Percentiles rank a stretch among this genome's conserved stretches.
Conservation (phyloP, 352 stramenopile genomes). For the Globisporangium rhizosaccharum region DNA sequence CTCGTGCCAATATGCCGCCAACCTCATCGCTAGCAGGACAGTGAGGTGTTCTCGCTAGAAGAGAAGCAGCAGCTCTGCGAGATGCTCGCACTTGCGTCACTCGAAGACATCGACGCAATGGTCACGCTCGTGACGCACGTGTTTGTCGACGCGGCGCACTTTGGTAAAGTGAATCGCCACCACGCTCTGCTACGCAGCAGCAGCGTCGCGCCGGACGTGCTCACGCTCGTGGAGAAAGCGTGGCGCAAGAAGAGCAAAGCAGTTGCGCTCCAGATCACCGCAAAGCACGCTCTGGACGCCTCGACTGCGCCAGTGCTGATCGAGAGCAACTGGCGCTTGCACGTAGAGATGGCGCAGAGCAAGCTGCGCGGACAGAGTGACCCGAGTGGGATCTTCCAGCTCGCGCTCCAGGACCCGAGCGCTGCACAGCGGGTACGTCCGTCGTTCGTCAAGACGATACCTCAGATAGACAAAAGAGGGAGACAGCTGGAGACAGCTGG, state of each 20-base stretch:
- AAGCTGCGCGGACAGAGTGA: conserved; percentile 32
- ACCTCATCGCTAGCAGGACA: conserved; percentile 2
- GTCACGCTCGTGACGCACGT: conserved; percentile 24
- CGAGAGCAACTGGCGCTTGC: conserved; percentile 42
- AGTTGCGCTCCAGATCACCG: conserved; percentile 7
- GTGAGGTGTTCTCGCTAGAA: conserved; percentile 31
- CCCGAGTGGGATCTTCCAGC: conserved; percentile 49
- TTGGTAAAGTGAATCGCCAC: conserved; percentile 27
- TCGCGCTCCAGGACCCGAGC: conserved; percentile 21
- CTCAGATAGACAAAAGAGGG: no score
- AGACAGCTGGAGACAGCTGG: no score
- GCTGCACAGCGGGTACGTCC: neutral
- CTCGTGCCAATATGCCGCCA: neutral
- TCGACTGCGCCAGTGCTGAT: conserved; percentile 15
- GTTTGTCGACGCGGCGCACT: conserved; percentile 39
- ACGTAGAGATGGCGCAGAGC: conserved; percentile 49
- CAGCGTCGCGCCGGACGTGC: conserved; percentile 23
- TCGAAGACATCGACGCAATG: conserved; percentile 31
- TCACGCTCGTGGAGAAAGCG: conserved; percentile 32
- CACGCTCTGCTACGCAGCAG: conserved; percentile 17
- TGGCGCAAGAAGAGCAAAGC: conserved; percentile 55
- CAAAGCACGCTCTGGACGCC: conserved; percentile 9
- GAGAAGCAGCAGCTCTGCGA: conserved; percentile 42
- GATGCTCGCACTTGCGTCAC: conserved; percentile 34
- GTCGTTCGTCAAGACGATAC: no score